Evolutionary conservation across 306 rosid genomes (phyloP), one percentile per base, ranked within the genome.

Genomic region (Herpetospermum pedunculosum): DNA sequence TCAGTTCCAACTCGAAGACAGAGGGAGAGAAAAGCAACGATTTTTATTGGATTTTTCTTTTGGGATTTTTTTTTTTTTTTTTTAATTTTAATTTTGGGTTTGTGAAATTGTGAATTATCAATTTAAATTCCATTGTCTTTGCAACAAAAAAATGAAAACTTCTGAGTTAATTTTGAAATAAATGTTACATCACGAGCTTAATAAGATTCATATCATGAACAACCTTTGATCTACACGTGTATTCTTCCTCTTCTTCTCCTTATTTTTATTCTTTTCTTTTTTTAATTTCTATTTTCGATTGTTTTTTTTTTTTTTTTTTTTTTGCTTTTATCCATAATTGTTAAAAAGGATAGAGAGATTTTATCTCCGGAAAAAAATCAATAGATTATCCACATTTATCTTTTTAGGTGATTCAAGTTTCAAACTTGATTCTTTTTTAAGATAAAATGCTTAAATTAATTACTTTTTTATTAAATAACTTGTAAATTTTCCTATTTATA

Each of bases 21-120:
- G 70, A 63, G 29, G 34, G 21, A 34, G 70, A 69, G n/a, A n/a
- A n/a, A 46, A 69, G 73, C 50, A 68, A 68, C 73, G 14, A 68
- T 68, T 46, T 68, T 44, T 25, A 15, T 68, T 68, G 73, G 73
- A 43, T 43, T 68, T 68, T 25, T 68, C 34, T 37, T 38, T 38
- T n/a, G 30, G 29, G 12, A 6, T 29, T 26, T 5, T 28, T 14
- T 14, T 57, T 23, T 21, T 23, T 52, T 9, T 8, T 0, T 41
- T 1, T 41, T 11, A 1, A 9, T 41, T 11, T 41, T 43, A 43
- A 43, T 0, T 43, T 58, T 28, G 14, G n/a, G 10, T 32, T 1
- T 34, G 7, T 35, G 47, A 18, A 35, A 16, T 1, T 34, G 7
- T 35, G 47, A 18, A 35, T 63, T 63, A 63, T 63, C 29, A 23